Conservation (phyloP, 306 rosid genomes). For the Cicer bijugum region DNA sequence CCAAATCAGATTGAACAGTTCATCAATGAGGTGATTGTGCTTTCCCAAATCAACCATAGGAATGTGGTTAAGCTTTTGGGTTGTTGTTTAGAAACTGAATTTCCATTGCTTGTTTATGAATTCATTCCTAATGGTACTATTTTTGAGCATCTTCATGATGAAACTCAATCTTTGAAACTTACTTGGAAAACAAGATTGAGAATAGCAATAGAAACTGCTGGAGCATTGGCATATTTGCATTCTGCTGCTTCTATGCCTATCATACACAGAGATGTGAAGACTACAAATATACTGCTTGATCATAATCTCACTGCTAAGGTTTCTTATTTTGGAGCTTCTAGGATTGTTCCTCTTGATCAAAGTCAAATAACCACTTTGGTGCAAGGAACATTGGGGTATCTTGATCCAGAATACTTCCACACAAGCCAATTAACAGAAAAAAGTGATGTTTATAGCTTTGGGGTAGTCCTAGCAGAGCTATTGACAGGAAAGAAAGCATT, state of each 20-base stretch:
- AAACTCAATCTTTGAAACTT: not conserved
- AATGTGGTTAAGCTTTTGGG: constrained; percentile 62
- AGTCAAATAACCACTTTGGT: constrained; percentile 53
- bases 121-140: constrained; percentile 36
- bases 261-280: constrained; percentile 49
- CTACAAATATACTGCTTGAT: constrained; percentile 46
- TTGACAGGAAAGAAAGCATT: constrained; percentile 53
- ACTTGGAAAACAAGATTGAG: constrained; percentile 26
- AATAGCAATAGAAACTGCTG: constrained; percentile 41
- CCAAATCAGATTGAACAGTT: constrained; percentile 52
- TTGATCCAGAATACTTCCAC: constrained; percentile 56
- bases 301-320: constrained; percentile 48
- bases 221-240: constrained; percentile 41
- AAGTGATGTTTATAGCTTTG: constrained; percentile 74
- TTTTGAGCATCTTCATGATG: constrained; percentile 32
- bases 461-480: constrained; percentile 53
- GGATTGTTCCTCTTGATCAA: constrained; percentile 54
- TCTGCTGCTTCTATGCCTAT: constrained; percentile 41
- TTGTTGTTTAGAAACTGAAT: constrained; percentile 42
- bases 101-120: constrained; percentile 46
- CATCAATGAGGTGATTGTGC: constrained; percentile 56
- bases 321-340: constrained; percentile 62
- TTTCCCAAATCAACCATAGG: constrained; percentile 56
- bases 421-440: constrained; percentile 58
- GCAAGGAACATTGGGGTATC: constrained; percentile 57